Evolutionary conservation across 2,329 filamentous ascomycete genomes (phyloP), one percentile per base, ranked within the genome.

Genomic region (Clonostachys solani): DNA sequence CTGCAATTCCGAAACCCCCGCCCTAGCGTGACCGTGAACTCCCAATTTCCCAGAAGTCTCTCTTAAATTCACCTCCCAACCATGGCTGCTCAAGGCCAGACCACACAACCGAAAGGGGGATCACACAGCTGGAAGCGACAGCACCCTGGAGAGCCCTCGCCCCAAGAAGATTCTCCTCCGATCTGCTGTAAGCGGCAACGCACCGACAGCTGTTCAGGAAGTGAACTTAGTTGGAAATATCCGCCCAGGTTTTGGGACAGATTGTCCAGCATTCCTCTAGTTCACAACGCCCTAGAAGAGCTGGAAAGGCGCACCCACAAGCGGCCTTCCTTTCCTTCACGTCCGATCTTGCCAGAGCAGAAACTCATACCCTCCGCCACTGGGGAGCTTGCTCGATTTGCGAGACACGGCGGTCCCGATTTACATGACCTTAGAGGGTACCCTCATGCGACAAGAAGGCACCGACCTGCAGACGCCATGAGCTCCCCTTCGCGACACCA

Each of bases 401-500:
- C 58, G 16, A 55, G 52, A 46, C 46, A 53, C 47, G 56, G 59
- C 42, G 56, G 58, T 19, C 56, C 54, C 41, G 56, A 60, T 37
- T 45, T 59, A 12, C 33, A 42, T 48, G 43, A 54, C 47, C 49
- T 61, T 33, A 49, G 53, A 52, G 57, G 51, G 19, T 29, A 29
- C 10, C 23, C 23, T 29, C 23, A 29, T 1, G 8, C 23, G 9
- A 5, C 3, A 3, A 29, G 8, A 29, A 29, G 23, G 2, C 23
- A 29, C 3, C 23, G 9, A 29, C 23, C 9, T 29, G 23, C 52
- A 53, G 48, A 44, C 43, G 5, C 5, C 23, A 44, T 33, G 13
- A 23, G 3, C 36, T 8, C 36, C 3, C 36, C 36, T n/a, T 5
- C 36, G 3, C 36, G 12, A 38, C 36, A 15, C 36, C 15, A 7